These are phyloP conservation scores for Pyrenopolyporus hunteri DNA, from an alignment of 495 filamentous ascomycete genomes.

Conservation along the genomic window DNA sequence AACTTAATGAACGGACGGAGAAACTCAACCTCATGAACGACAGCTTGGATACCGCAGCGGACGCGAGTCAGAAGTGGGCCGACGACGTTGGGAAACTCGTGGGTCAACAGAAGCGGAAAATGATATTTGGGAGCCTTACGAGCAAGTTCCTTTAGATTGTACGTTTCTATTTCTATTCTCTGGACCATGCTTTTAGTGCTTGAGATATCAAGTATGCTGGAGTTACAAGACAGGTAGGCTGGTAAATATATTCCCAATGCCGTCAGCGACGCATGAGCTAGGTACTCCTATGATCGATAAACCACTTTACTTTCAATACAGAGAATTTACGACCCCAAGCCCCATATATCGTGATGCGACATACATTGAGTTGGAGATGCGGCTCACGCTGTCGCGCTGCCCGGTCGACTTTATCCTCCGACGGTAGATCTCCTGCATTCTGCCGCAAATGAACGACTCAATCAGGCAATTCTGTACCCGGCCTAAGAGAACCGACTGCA, in stretches of 20 bases:
- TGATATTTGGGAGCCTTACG: slow-evolving; percentile 68
- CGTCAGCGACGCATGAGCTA: slow-evolving; percentile 12
- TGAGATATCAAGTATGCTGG: neutral
- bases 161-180: neutral
- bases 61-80: slow-evolving; percentile 79
- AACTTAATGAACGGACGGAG: slow-evolving; percentile 88
- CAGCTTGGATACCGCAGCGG: slow-evolving; percentile 77
- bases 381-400: neutral
- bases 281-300: slow-evolving; percentile 7
- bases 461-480: slow-evolving; percentile 29
- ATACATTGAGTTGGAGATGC: slow-evolving; percentile 8
- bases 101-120: slow-evolving; percentile 80
- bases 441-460: slow-evolving; percentile 37
- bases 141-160: slow-evolving; percentile 49
- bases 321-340: neutral
- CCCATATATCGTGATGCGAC: neutral
- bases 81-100: slow-evolving; percentile 88
- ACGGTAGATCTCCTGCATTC: slow-evolving; percentile 46
- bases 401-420: slow-evolving; percentile 20
- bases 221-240: slow-evolving; percentile 10
- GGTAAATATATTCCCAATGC: slow-evolving; percentile 19
- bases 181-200: neutral
- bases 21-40: slow-evolving; percentile 82
- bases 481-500: slow-evolving; percentile 10
- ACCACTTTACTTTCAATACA: neutral